These are phyloP conservation scores for Aureobasidium sp. DNA, from an alignment of 2,329 filamentous ascomycete species.

Conservation along the genomic window DNA sequence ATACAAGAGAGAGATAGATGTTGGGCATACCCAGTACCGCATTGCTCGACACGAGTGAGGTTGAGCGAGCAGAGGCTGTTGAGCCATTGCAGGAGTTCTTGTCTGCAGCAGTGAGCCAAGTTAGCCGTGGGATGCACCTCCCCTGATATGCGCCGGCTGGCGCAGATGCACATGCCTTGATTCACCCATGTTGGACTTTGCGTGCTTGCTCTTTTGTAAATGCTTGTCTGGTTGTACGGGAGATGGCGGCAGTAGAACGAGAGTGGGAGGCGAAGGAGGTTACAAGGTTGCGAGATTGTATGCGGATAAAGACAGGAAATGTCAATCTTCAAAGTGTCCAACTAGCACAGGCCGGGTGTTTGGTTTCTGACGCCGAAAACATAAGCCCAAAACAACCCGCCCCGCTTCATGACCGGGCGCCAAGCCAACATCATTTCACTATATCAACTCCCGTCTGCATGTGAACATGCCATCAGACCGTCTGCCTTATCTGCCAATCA, in stretches of 20 bases:
- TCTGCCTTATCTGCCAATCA: background rate
- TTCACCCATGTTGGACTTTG: slow-evolving; percentile 15
- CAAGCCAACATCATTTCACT: background rate
- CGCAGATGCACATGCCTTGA: slow-evolving; percentile 14
- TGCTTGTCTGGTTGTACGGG: background rate
- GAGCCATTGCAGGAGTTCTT: slow-evolving; percentile 92
- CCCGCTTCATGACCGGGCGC: background rate
- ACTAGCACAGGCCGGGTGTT: background rate
- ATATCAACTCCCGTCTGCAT: background rate
- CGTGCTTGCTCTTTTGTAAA: background rate
- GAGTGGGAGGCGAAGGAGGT: background rate
- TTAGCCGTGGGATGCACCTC: background rate
- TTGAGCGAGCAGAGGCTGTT: slow-evolving; percentile 98
- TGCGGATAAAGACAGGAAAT: background rate
- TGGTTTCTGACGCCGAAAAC: slow-evolving; percentile 5
- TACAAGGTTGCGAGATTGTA: background rate
- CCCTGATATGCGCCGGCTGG: background rate
- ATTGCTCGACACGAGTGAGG: slow-evolving; percentile 97
- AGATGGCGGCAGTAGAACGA: background rate
- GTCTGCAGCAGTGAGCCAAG: slow-evolving; percentile 47
- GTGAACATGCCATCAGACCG: background rate
- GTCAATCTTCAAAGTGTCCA: background rate
- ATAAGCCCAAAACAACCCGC: background rate
- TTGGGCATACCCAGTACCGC: slow-evolving; percentile 76
- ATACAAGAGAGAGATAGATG: background rate